Base-by-base conservation (phyloP, 2,329 filamentous ascomycete species). In the Trichoderma harzianum region DNA sequence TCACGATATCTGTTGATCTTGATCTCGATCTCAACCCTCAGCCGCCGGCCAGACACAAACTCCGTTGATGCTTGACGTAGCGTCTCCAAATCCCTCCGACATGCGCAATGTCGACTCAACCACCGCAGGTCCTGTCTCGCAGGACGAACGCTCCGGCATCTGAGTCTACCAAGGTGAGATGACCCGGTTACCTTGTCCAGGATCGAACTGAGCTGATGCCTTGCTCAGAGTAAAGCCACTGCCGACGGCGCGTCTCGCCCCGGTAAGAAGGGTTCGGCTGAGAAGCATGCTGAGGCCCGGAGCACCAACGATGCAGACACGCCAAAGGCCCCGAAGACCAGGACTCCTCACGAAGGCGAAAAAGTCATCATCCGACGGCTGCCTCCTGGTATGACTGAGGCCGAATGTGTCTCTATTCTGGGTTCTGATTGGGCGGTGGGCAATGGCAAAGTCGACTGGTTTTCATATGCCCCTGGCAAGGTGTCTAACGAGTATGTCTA, bases 291-390 rank as follows among this genome's bases (percentile, higher is more conserved):
- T 43, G 79, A 80, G 34, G 71, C 58, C 7, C 66, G 70, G 24
- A 76, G 78, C 76, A 74, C 77, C 76, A 78, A 74, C 69, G 79
- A 78, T 53, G 73, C 73, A 51, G 80, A 80, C 12, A 60, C 79
- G 18, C 28, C 66, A 62, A 81, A 78, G 70, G 72, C 78, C 1
- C 67, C 78, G 47, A 80, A 76, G 70, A 70, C 78, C 10, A 82
- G 78, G 72, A 47, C 78, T 60, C 79, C 80, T 16, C 80, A 79
- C 75, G 80, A 82, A 71, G 92, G 93, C 72, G 88, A 97, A 78
- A 98, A 98, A 84, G 87, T 97, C 14, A 86, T 97, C 28, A 86
- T 98, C 69, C 90, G 97, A 67, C 89, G 95, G 71, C 87, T 99
- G 5, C 93, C 96, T 11, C 95, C 96, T 1, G 93, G 92, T 10